Evolutionary conservation across 129 eudicot genomes (phyloP), one percentile per base, ranked within the genome.

Genomic region (Escallonia rubra): DNA sequence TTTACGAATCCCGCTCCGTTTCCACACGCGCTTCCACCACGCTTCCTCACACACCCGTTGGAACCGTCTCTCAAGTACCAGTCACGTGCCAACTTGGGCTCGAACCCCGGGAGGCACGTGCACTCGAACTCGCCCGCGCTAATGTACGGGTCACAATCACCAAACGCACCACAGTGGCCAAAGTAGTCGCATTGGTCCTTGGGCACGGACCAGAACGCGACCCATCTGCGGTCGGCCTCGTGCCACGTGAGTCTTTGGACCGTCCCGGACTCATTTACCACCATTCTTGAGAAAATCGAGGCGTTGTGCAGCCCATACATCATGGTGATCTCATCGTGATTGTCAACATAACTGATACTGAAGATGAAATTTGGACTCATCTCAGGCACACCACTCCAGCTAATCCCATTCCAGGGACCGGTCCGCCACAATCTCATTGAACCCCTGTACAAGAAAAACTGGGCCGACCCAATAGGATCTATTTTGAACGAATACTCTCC

Each of bases 71-170:
- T 61, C n/a, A 64, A 13, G 76, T 47, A 58, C 67, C 61, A 40
- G 14, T 64, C 72, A 11, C 57, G 9, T 6, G 41, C 13, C 10
- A 16, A 14, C 63, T 59, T 71, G n/a, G 8, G 77, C 51, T 77
- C 72, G 62, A 76, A 76, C 38, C 81, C 81, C 58, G 72, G 61
- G 61, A 72, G 73, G 66, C 81, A 77, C 53, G 61, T 65, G 49
- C 81, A 77, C 66, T 52, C 65, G 5, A 4, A 23, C 34, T 23
- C 34, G 34, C 34, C 34, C 34, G 34, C 34, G 34, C 34, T 23
- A 23, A 23, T 23, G 34, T 23, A 23, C 34, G 34, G 34, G 64
- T 41, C 38, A 10, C 63, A 59, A 59, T 59, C 42, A 34, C 63
- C 63, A 6, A 38, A 59, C 6, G 45, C 41, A 59, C 43, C 63